Conservation (phyloP, 805 yeast genomes). For the Lachancea lanzarotensis region DNA sequence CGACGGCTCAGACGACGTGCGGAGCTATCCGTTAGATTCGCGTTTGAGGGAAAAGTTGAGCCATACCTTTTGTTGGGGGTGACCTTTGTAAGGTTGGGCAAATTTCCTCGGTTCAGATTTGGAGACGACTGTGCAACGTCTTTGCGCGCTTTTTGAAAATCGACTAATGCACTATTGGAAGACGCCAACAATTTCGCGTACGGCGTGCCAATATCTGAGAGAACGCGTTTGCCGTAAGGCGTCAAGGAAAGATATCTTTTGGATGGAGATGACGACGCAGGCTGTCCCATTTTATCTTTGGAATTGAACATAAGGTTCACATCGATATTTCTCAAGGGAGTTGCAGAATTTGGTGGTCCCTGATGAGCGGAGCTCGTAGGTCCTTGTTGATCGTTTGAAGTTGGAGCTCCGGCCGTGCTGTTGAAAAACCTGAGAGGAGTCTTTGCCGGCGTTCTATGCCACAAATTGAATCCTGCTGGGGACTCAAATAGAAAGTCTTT, state of each 20-base stretch:
- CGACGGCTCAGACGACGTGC: neutral
- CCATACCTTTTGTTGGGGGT: neutral
- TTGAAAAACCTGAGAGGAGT: constrained; percentile 30
- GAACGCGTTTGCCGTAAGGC: constrained; percentile 29
- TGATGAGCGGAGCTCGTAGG: constrained; percentile 5
- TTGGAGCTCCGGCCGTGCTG: constrained; percentile 9
- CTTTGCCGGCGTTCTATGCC: constrained; percentile 32
- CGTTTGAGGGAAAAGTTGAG: neutral
- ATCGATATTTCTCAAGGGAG: constrained; percentile 30
- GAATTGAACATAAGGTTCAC: constrained; percentile 30
- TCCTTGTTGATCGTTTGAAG: constrained; percentile 1
- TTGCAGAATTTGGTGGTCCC: constrained; percentile 10
- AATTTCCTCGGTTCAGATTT: neutral
- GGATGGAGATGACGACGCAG: constrained; percentile 25
- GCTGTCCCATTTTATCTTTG: constrained; percentile 12
- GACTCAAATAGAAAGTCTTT: constrained; percentile 31
- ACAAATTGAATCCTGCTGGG: constrained; percentile 28
- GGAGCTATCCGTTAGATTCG: too few species aligned
- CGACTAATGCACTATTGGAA: constrained; percentile 30
- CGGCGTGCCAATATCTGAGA: constrained; percentile 31
- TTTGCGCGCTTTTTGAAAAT: constrained; percentile 30
- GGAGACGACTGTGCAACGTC: constrained; percentile 9
- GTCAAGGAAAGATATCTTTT: constrained; percentile 27
- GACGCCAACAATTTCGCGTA: constrained; percentile 21
- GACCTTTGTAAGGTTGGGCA: neutral